Base-by-base conservation (phyloP, 179 eudicot species). In the Beta macrorhiza region DNA sequence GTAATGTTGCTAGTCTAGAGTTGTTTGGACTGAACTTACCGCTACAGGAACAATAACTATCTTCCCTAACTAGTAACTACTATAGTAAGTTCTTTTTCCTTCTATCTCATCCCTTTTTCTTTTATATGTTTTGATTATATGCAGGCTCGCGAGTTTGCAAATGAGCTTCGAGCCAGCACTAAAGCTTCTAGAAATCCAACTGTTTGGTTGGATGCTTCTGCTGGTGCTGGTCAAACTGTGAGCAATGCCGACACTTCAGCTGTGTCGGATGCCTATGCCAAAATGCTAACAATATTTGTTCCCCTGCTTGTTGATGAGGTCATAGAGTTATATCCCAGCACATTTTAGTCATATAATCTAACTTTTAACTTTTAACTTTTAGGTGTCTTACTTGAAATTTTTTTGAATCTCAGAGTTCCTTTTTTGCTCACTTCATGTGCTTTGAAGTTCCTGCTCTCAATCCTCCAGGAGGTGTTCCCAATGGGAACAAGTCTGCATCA, bases 241-340 rank as follows among this genome's bases (percentile, higher is more conserved):
- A 94, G 85, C 85, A 90, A 80, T 88, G 88, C 96, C 75, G 99
- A 95, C 82, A 92, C 99, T 58, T 90, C 99, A 72, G 91, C 91
- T 65, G 99, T 95, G 84, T 95, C 98, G 29, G 99, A 95, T 65
- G 98, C 98, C 52, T 95, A 91, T 80, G 93, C 93, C 68, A 95
- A 95, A 88, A 92, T 93, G 94, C 91, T 95, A 55, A 93, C 96
- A 3, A 89, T 93, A 77, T 95, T 95, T 87, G 90, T 95, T 83
- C 99, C 99, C 7, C 93, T 95, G 55, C 96, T 95, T 67, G 98
- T 93, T 7, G 97, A 95, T 76, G 99, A 95, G 99, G 99, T 95
- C 86, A 74, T 75, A 37, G 42, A 37, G 42, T 37, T 37, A 37
- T 37, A 55, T 68, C 76, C 78, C 70, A 74, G 72, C 32, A 42